These are phyloP conservation scores for Kingdonia uniflora DNA, from an alignment of 164 flowering plant genomes.

Conservation along the genomic window DNA sequence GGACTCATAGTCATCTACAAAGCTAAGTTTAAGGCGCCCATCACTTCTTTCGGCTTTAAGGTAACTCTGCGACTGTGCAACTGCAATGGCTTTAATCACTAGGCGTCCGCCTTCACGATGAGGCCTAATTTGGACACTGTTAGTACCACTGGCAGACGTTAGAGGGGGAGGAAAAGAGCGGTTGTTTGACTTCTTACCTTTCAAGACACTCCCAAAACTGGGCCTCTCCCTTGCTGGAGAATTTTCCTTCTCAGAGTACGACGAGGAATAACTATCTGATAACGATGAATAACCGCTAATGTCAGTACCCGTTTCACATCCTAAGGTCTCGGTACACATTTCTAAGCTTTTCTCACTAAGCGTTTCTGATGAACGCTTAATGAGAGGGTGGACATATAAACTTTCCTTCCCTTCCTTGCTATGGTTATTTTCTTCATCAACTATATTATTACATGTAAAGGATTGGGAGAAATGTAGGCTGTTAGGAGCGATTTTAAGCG, in stretches of 20 bases:
- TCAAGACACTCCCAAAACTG: neutral
- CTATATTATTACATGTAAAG: neutral
- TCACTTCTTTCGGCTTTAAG: constrained; percentile 51
- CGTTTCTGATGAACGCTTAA: constrained; percentile 25
- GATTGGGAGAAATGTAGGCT: constrained; percentile 8
- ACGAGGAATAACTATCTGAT: constrained; percentile 15
- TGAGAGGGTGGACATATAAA: constrained; percentile 43
- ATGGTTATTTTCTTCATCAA: neutral
- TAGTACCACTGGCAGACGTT: constrained; percentile 44
- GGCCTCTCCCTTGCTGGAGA: constrained; percentile 10
- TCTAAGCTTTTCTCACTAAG: constrained; percentile 52
- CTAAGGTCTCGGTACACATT: constrained; percentile 71
- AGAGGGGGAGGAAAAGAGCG: constrained; percentile 72
- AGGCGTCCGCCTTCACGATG: constrained; percentile 61
- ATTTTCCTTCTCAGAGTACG: constrained; percentile 4
- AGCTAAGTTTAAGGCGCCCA: constrained; percentile 56
- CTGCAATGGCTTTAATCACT: constrained; percentile 38
- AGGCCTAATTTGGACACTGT: constrained; percentile 31
- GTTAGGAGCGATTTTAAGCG: constrained; percentile 23
- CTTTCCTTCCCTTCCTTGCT: constrained; percentile 11
- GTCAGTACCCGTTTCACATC: constrained; percentile 56
- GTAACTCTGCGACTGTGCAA: constrained; percentile 23
- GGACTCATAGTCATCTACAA: constrained; percentile 8
- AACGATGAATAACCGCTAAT: constrained; percentile 12
- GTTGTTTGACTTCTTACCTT: constrained; percentile 15